These are phyloP conservation scores for Ambispora gerdemannii DNA, from an alignment of 192 early-diverging fungal genomes.

Conservation along the genomic window DNA sequence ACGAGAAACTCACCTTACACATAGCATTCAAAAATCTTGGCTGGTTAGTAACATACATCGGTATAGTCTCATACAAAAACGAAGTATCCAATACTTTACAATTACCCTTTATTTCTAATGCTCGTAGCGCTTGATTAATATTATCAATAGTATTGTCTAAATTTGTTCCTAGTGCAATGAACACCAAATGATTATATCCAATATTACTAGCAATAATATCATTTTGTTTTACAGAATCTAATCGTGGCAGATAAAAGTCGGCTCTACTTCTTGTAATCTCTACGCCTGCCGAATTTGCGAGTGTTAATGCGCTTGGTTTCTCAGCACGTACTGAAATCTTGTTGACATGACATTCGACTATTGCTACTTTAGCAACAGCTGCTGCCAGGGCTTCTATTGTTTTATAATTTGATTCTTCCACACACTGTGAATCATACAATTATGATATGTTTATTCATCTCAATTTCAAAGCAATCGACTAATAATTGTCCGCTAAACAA, in stretches of 20 bases:
- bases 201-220: constrained; percentile 37
- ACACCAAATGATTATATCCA: constrained; percentile 63
- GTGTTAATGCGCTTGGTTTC: constrained; percentile 92
- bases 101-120: constrained; percentile 44
- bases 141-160: constrained; percentile 78
- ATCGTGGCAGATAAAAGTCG: constrained; percentile 37
- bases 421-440: constrained; percentile 61
- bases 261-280: constrained; percentile 78
- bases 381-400: constrained; percentile 94
- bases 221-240: constrained; percentile 24
- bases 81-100: constrained; percentile 79
- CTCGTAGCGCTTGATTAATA: constrained; percentile 68
- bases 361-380: constrained; percentile 71
- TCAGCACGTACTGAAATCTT: constrained; percentile 89
- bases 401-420: constrained; percentile 85
- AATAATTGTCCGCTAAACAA: neutral
- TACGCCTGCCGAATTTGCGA: constrained; percentile 85
- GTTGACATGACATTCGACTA: constrained; percentile 78
- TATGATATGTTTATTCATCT: too few species aligned
- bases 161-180: constrained; percentile 89
- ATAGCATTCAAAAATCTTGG: constrained; percentile 88
- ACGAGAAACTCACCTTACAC: constrained; percentile 58
- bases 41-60: constrained; percentile 96
- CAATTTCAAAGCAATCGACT: neutral
- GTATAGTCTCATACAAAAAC: constrained; percentile 93